phyloP scores from a whole-genome alignment of 1,284 basidiomycete genomes.

The Leccinum pachyderme region DNA sequence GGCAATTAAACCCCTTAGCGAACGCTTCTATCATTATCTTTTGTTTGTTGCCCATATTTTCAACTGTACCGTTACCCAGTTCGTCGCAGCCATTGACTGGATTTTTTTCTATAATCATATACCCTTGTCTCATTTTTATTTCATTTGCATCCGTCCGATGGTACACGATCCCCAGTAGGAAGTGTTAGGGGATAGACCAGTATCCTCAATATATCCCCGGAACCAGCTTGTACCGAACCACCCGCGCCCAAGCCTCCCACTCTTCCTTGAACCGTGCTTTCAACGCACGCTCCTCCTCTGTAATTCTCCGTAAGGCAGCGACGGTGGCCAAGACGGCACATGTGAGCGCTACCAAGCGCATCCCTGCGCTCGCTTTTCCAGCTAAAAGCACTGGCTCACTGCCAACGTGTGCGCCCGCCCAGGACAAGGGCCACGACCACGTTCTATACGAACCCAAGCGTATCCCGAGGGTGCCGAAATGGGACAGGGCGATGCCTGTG shows the following conservation, averaged over 20 bases:
- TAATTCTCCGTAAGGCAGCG: conserved; percentile 12
- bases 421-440: neutral
- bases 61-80: conserved; percentile 4
- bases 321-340: conserved; percentile 8
- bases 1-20: conserved; percentile 9
- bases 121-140: neutral
- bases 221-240: conserved; percentile 19
- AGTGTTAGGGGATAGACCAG: neutral
- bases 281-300: conserved; percentile 14
- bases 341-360: conserved; percentile 12
- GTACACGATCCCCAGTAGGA: neutral
- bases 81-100: neutral
- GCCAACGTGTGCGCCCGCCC: neutral
- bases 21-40: neutral
- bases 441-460: neutral
- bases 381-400: neutral
- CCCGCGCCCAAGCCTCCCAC: conserved; percentile 21
- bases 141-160: neutral
- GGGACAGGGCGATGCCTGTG: conserved; percentile 11
- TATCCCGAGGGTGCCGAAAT: conserved; percentile 4
- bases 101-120: conserved; percentile 1
- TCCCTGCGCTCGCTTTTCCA: neutral
- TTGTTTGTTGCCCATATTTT: neutral
- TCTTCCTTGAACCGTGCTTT: conserved; percentile 17
- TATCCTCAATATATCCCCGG: conserved; percentile 23